Evolutionary conservation across 805 yeast species (phyloP).

Genomic region (Candida tallmaniae): DNA sequence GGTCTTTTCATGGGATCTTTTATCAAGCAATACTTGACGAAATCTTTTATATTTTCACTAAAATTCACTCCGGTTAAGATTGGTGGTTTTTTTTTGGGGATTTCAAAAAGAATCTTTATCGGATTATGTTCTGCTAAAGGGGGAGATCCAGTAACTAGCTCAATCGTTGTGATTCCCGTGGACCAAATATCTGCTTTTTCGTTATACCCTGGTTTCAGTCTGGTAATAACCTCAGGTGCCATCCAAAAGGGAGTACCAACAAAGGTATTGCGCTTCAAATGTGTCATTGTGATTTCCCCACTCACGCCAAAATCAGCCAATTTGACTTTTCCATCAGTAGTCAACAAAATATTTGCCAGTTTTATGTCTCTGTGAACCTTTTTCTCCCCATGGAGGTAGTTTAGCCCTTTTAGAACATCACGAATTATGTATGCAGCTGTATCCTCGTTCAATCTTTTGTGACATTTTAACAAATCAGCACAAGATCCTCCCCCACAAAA

Average conservation of each 20-base stretch:
- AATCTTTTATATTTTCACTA: conserved; percentile 55
- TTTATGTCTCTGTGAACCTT: conserved; percentile 89
- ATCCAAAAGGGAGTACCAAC: conserved; percentile 98
- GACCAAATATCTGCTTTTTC: conserved; percentile 96
- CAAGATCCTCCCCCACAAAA: conserved; percentile 95
- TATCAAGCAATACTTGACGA: conserved; percentile 60
- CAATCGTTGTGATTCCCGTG: conserved; percentile 87
- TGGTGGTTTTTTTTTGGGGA: conserved; percentile 67
- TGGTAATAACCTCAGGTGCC: conserved; percentile 93
- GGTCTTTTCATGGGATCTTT: conserved; percentile 69
- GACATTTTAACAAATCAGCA: conserved; percentile 60
- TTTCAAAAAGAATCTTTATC: conserved; percentile 66
- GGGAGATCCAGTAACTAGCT: conserved; percentile 75
- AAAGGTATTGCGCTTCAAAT: conserved; percentile 60
- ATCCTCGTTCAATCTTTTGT: conserved; percentile 52
- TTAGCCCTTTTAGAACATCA: conserved; percentile 65
- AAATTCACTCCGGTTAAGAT: conserved; percentile 39
- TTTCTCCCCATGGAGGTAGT: conserved; percentile 67
- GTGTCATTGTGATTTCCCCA: conserved; percentile 64
- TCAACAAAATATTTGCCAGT: conserved; percentile 80
- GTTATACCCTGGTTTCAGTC: conserved; percentile 56
- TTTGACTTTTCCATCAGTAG: conserved; percentile 66
- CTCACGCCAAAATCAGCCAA: conserved; percentile 93
- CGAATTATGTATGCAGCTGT: conserved; percentile 58
- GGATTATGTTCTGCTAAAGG: conserved; percentile 75